Evolutionary conservation across 257 asterid genomes (phyloP).

Genomic region (Gentiana straminea): DNA sequence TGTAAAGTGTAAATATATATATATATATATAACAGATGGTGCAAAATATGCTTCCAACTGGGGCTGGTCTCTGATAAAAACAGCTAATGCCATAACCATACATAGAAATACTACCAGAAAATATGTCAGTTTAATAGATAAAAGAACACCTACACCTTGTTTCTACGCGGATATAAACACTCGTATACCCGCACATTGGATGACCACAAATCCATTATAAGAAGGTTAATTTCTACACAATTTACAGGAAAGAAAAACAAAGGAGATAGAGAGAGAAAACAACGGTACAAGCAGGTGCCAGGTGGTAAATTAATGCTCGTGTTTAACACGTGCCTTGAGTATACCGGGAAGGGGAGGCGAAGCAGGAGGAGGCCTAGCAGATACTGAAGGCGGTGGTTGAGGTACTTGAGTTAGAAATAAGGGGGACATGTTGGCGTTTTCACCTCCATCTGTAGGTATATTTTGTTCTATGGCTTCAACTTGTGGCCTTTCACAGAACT

Average conservation of each 20-base stretch:
- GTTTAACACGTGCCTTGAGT: constrained; percentile 75
- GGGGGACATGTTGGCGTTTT: constrained; percentile 52
- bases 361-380: constrained; percentile 37
- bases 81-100: too few relatives aligned
- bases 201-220: neutral
- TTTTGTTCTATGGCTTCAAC: constrained; percentile 15
- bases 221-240: constrained; percentile 31
- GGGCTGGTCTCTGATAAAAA: too few relatives aligned
- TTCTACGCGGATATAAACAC: constrained; percentile 1
- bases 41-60: too few relatives aligned
- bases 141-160: neutral
- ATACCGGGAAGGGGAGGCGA: constrained; percentile 89
- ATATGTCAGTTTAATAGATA: too few relatives aligned
- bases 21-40: too few relatives aligned
- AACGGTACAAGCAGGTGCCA: constrained; percentile 6
- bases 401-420: constrained; percentile 36
- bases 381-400: constrained; percentile 28
- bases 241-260: constrained; percentile 34
- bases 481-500: constrained; percentile 45
- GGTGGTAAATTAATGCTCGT: constrained; percentile 32
- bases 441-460: constrained; percentile 36
- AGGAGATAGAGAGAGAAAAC: neutral
- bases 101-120: too few relatives aligned
- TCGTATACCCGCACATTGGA: constrained; percentile 1
- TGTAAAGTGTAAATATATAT: too few relatives aligned